Evolutionary conservation across 129 eudicot species (phyloP), one percentile per base, ranked within the genome.

Genomic region (Cynara cardunculus): DNA sequence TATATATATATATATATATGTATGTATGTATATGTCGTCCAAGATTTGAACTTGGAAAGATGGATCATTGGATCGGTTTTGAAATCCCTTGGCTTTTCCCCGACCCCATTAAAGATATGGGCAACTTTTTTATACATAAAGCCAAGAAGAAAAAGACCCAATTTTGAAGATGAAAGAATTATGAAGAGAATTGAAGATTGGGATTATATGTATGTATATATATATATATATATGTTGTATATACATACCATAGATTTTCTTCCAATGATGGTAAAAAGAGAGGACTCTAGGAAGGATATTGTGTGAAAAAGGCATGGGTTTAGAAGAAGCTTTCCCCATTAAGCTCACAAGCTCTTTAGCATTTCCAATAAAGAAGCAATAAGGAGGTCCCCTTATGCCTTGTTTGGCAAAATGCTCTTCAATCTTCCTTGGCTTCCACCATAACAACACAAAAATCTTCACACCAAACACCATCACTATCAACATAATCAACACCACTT

Each of bases 251-350:
- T 96, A 96, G 68, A 96, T 89, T 90, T 96, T 96, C 88, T 88
- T 96, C 99, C 99, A 96, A 66, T 92, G 98, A 84, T 96, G 98
- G 81, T 96, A 96, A 84, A 96, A 96, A 24, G 99, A 92, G 82
- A 96, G 97, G 19, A 96, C 99, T 78, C 99, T 88, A 2, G 99
- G 99, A 34, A 96, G 97, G 31, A 96, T 96, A 71, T 96, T 96
- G 86, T 96, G 99, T 65, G 97, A 92, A 61, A 84, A 90, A 79
- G 97, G 90, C 93, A 96, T 89, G 78, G 98, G 87, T 72, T 90
- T 89, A 69, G 97, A 88, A 25, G 97, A 86, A 75, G 99, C 99
- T 84, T 86, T 88, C 81, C 89, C 79, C 94, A 90, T 96, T 65
- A 96, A 87, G 65, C 92, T 91, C 59, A 90, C 95, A 82, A 96